phyloP scores from a whole-genome alignment of 306 rosid species.

The Corylus avellana region DNA sequence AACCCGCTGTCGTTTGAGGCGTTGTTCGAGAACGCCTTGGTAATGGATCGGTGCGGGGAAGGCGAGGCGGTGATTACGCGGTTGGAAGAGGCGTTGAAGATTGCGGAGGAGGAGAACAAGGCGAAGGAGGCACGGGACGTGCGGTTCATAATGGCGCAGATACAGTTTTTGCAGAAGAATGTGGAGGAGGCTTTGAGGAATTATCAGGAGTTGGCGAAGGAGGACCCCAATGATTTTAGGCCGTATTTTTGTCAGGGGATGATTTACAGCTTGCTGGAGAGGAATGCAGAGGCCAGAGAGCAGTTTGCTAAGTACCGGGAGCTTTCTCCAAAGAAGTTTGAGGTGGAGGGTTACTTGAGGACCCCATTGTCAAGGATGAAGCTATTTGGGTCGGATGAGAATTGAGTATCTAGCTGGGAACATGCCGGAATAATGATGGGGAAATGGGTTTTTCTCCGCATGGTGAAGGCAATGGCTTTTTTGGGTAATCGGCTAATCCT shows the following conservation, averaged over 20 bases:
- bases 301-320: constrained; percentile 72
- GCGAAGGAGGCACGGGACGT: constrained; percentile 76
- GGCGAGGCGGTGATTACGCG: constrained; percentile 61
- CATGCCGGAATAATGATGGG: constrained; percentile 30
- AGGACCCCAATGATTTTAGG: constrained; percentile 77
- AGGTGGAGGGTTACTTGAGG: constrained; percentile 84
- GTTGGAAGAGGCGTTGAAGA: constrained; percentile 63
- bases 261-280: constrained; percentile 87
- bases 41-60: constrained; percentile 85
- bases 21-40: constrained; percentile 74
- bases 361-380: constrained; percentile 79
- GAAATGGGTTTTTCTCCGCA: neutral
- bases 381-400: constrained; percentile 70
- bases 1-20: constrained; percentile 78
- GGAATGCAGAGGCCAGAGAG: constrained; percentile 75
- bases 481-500: neutral
- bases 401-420: constrained; percentile 40
- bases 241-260: constrained; percentile 86
- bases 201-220: constrained; percentile 55
- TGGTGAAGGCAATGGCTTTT: neutral
- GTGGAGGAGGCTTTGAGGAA: constrained; percentile 68
- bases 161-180: constrained; percentile 80
- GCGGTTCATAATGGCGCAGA: constrained; percentile 79
- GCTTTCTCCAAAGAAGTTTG: constrained; percentile 81
- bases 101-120: constrained; percentile 63